Evolutionary conservation across 2,329 filamentous ascomycete species (phyloP), one percentile per base, ranked within the genome.

Genomic region (Trichoderma asperellum): DNA sequence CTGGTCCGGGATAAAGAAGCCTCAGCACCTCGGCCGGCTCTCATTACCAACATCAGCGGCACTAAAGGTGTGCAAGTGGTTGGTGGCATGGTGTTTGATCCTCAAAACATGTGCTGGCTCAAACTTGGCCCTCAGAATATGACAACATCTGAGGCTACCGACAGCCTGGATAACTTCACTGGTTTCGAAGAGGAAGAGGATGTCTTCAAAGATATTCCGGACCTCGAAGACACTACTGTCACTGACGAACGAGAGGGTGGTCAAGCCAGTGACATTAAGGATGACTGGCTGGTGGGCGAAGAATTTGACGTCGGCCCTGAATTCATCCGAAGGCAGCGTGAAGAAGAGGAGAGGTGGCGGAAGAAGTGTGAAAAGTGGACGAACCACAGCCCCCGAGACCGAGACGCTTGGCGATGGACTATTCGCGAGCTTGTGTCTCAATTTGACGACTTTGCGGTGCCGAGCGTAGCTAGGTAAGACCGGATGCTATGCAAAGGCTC

Each of bases 51-150:
- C 73, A 92, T 97, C 73, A 92, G 91, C 67, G 87, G 90, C 5
- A 90, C 91, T 71, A 92, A 95, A 76, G 94, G 93, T 71, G 91
- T 97, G 16, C 94, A 97, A 80, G 92, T 97, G 43, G 94, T 97
- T 69, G 92, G 94, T n/a, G 93, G 94, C 74, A 99, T 99, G 96
- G 92, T 98, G 11, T 99, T 98, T 78, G 96, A 99, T 77, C 96
- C 96, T 4, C 91, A 93, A 72, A 93, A 93, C 74, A 98, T 99
- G 95, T 96, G 94, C 79, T 99, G 96, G 96, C 86, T 98, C 68
- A 97, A 97, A 79, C 84, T 96, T 71, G 83, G 85, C 58, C 79
- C 83, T 21, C 83, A 83, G 62, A 53, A 59, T 24, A 56, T 43
- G 40, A 75, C 80, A 53, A 83, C 81, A 70, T 82, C 83, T 1